These are phyloP conservation scores for Scenedesmus sp. DNA, from an alignment of 163 green algal species.

Conservation along the genomic window DNA sequence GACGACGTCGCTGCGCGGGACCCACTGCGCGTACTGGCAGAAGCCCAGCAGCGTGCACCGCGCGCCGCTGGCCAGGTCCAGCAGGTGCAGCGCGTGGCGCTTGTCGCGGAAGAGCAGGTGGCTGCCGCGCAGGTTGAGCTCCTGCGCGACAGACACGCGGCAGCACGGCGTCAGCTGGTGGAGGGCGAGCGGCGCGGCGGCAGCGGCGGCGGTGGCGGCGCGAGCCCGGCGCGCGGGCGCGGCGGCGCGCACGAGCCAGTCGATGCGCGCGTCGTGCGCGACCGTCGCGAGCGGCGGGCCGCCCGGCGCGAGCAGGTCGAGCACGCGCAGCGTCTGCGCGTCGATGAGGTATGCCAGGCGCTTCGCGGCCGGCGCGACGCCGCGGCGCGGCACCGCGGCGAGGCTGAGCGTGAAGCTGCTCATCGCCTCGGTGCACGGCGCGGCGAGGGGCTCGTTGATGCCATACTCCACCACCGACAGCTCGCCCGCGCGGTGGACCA, in stretches of 20 bases:
- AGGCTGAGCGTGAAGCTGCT: constrained; percentile 74
- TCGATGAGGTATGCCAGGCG: constrained; percentile 86
- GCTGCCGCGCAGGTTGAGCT: constrained; percentile 81
- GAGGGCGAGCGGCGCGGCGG: background rate
- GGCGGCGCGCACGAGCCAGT: constrained; percentile 68
- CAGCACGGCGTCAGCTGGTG: background rate
- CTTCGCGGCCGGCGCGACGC: constrained; percentile 59
- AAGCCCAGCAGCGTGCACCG: constrained; percentile 78
- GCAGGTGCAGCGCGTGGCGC: constrained; percentile 77
- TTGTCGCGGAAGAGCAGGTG: constrained; percentile 91
- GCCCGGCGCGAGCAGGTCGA: constrained; percentile 53
- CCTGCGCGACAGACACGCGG: constrained; percentile 55
- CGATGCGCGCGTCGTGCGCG: constrained; percentile 71
- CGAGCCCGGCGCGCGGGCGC: background rate
- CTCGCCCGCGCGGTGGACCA: constrained; percentile 79
- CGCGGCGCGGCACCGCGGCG: constrained; percentile 48
- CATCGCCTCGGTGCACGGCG: constrained; percentile 79
- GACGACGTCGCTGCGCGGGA: constrained; percentile 75
- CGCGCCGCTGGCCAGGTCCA: constrained; percentile 68
- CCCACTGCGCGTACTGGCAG: constrained; percentile 87
- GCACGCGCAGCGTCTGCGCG: constrained; percentile 70
- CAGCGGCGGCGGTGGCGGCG: background rate
- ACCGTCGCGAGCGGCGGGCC: constrained; percentile 63
- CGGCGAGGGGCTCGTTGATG: constrained; percentile 73
- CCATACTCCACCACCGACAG: constrained; percentile 82